Base-by-base conservation (phyloP, 805 yeast species). In the Saccharomycopsis capsularis region DNA sequence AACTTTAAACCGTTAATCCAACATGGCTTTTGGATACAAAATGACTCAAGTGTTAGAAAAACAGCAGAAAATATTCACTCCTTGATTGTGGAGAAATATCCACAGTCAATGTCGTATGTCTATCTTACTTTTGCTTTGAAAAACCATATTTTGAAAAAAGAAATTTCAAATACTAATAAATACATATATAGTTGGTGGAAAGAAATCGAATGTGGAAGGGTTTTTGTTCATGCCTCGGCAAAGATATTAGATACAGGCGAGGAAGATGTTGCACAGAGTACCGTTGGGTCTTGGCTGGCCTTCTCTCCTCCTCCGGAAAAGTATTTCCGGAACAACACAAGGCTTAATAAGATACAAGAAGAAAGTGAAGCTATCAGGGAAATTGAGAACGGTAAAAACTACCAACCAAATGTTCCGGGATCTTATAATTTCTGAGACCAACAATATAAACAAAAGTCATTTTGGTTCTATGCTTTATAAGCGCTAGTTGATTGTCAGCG, bases 1-100 rank as follows among this genome's bases (percentile, higher is more conserved):
- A 60, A 60, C 23, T 55, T 69, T 30, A 67, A 63, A 46, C 53
- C 55, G 0, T 48, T 67, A 27, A 48, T 69, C 3, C 73, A 68
- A 47, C 62, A 55, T 34, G 74, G 74, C 0, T 47, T 68, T 4
- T 62, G 67, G 66, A 42, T 50, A 6, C 56, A 59, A 37, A 58
- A 68, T 51, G 59, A 60, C 34, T 29, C 39, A 2, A 53, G 50
- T 21, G 50, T 68, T 1, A 46, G 61, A 11, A 44, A 47, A 19
- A 59, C 55, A 27, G 57, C 68, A 3, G 54, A 58, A 27, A 62
- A 59, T 24, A 60, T 64, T 2, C 62, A 56, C 43, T 50, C 47
- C 21, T 23, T 56, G 4, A 40, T 65, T 13, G 43, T 52, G 2
- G 50, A 41, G 19, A 52, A 46, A 19, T 50, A 55, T 29, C 59